Base-by-base conservation (phyloP, 805 yeast species). In the Helenozyma rhizophorensis region DNA sequence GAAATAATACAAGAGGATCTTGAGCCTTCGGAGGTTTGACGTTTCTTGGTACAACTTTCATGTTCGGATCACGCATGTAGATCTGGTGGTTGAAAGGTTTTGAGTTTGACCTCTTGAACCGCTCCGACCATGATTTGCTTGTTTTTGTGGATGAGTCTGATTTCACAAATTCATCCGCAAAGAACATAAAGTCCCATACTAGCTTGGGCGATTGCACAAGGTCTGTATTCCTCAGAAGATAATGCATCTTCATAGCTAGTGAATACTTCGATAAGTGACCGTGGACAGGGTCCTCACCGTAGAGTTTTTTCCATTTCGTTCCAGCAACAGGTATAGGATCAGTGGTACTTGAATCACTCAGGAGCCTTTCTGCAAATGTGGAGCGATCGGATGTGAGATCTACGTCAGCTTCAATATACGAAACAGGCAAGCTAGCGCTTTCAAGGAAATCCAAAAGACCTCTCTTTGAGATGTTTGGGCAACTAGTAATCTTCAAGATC, bases 221-320 rank as follows among this genome's bases (percentile, higher is more conserved):
- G 9, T 19, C 14, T 14, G 30, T 12, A 12, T 36, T 32, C 14
- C 43, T 30, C 42, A 40, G 43, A 9, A 56, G 27, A 13, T 37
- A 41, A 25, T 44, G 43, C 17, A 50, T 39, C 28, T 54, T 57
- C 25, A 53, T 40, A 0, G 54, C 59, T 21, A 61, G 33, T 9
- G 62, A 56, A 18, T 49, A 37, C 27, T 50, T 50, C 6, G 34
- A 27, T 9, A 56, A 30, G 8, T 30, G 13, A 10, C 42, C 34
- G 12, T 40, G 21, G 25, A 35, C 35, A 8, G 34, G 28, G 28
- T 43, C 37, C 3, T 37, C 29, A 1, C 35, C 34, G 19, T 36
- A 30, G 19, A 51, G 39, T 18, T 35, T 14, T 7, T 32, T 37
- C 63, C 64, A 60, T 6, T 39, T 42, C 3, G 60, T 54, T 8